phyloP scores from a whole-genome alignment of 352 stramenopile species.

The Blastocystis sp. region DNA sequence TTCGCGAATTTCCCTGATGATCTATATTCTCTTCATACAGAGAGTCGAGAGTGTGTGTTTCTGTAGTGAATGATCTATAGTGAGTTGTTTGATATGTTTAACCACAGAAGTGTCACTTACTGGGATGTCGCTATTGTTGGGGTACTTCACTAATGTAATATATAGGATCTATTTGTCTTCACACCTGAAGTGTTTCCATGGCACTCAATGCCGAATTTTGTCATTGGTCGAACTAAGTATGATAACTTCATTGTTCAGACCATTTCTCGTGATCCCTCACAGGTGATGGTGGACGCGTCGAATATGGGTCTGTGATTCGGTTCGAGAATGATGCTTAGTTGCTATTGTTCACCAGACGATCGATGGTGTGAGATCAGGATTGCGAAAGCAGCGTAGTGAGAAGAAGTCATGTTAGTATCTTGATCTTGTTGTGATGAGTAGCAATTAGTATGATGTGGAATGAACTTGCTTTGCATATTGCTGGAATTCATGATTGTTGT shows the following conservation, averaged over 20 bases:
- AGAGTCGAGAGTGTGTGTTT: constrained; percentile 13
- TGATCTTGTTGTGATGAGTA: neutral
- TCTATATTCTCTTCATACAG: constrained; percentile 32
- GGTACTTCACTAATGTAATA: neutral
- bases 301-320: neutral
- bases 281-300: constrained; percentile 40
- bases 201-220: constrained; percentile 58
- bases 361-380: constrained; percentile 24
- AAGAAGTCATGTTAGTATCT: constrained; percentile 54
- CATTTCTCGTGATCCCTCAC: constrained; percentile 21
- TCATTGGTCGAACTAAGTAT: constrained; percentile 61
- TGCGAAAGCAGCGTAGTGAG: constrained; percentile 50
- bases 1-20: constrained; percentile 36
- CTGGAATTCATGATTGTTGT: constrained; percentile 55
- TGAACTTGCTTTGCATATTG: constrained; percentile 31
- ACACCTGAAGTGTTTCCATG: constrained; percentile 49
- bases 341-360: constrained; percentile 52
- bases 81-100: constrained; percentile 44
- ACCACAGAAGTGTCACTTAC: constrained; percentile 49
- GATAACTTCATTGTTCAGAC: constrained; percentile 61
- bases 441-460: constrained; percentile 60
- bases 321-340: neutral
- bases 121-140: constrained; percentile 58
- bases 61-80: neutral
- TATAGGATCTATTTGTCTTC: constrained; percentile 61